phyloP scores from a whole-genome alignment of 1,284 basidiomycete species.

The Sporisorium reilianum region DNA sequence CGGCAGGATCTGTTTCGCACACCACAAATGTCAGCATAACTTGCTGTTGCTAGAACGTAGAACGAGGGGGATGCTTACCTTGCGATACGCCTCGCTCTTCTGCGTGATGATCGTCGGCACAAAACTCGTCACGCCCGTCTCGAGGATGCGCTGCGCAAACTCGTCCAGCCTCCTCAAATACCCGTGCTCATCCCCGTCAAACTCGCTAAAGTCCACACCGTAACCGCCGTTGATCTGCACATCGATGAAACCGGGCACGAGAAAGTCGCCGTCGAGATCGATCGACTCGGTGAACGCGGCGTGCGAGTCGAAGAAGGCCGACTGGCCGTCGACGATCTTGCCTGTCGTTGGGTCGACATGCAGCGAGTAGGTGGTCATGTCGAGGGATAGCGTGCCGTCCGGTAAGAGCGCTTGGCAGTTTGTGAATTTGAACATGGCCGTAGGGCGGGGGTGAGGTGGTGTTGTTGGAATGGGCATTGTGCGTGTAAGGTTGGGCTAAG shows the following conservation, averaged over 20 bases:
- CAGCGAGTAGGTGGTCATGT: conserved; percentile 33
- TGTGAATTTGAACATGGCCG: conserved; percentile 26
- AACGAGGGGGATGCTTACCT: conserved; percentile 18
- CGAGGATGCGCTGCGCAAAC: conserved; percentile 81
- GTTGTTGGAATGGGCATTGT: conserved; percentile 12
- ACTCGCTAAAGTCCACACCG: conserved; percentile 86
- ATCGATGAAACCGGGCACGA: conserved; percentile 81
- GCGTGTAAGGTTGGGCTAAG: background rate
- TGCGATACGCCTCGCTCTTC: conserved; percentile 35
- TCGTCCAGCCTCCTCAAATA: conserved; percentile 74
- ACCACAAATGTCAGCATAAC: background rate
- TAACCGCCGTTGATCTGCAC: conserved; percentile 89
- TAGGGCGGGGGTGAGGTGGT: background rate
- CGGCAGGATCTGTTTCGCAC: conserved; percentile 73
- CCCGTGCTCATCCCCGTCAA: conserved; percentile 69
- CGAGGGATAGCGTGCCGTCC: conserved; percentile 19
- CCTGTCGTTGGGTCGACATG: conserved; percentile 24
- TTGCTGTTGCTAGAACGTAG: background rate
- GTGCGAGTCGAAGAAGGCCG: conserved; percentile 30
- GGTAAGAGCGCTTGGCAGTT: conserved; percentile 45
- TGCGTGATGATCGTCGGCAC: conserved; percentile 68
- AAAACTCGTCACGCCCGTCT: conserved; percentile 88
- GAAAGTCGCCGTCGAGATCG: conserved; percentile 38
- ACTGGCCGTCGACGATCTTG: conserved; percentile 40
- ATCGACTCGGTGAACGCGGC: conserved; percentile 20